phyloP scores from a whole-genome alignment of 2,329 filamentous ascomycete species.

The Ceratocystis cacaofunesta region DNA sequence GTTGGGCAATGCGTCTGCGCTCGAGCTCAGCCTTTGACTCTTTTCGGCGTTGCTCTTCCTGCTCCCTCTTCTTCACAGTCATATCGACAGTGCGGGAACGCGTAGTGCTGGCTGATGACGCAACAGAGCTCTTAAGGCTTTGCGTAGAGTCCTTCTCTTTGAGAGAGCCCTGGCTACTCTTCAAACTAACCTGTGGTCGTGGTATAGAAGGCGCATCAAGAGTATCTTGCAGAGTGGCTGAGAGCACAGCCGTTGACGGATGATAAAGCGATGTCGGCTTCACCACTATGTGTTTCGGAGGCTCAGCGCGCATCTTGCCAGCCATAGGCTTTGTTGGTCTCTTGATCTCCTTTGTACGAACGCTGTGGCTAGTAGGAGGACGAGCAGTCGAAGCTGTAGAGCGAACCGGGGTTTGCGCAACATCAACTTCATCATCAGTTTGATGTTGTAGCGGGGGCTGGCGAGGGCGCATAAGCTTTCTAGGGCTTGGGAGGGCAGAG shows the following conservation, averaged over 20 bases:
- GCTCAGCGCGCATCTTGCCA: slow-evolving; percentile 53
- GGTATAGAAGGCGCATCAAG: slow-evolving; percentile 24
- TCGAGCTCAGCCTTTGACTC: slow-evolving; percentile 72
- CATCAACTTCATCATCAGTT: slow-evolving; percentile 37
- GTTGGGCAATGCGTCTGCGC: slow-evolving; percentile 52
- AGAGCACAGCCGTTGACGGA: slow-evolving; percentile 41
- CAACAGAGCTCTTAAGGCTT: slow-evolving; percentile 48
- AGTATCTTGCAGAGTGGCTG: slow-evolving; percentile 45
- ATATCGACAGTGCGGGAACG: slow-evolving; percentile 58
- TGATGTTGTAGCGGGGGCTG: slow-evolving; percentile 28
- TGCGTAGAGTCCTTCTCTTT: slow-evolving; percentile 40
- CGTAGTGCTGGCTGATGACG: slow-evolving; percentile 35
- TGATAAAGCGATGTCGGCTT: slow-evolving; percentile 51
- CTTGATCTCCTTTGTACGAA: slow-evolving; percentile 35
- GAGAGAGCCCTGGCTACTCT: slow-evolving; percentile 51
- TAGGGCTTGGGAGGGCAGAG: slow-evolving; percentile 13
- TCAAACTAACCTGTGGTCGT: slow-evolving; percentile 40
- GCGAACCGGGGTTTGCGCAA: slow-evolving; percentile 33
- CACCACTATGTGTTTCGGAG: slow-evolving; percentile 53
- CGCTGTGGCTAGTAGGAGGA: slow-evolving; percentile 10
- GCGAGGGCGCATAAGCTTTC: slow-evolving; percentile 29
- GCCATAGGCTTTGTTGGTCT: slow-evolving; percentile 49
- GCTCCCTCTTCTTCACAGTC: slow-evolving; percentile 69
- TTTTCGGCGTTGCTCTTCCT: slow-evolving; percentile 68
- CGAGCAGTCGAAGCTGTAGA: slow-evolving; percentile 10